phyloP scores from a whole-genome alignment of 2,329 filamentous ascomycete genomes.

The Xylaria sp. region DNA sequence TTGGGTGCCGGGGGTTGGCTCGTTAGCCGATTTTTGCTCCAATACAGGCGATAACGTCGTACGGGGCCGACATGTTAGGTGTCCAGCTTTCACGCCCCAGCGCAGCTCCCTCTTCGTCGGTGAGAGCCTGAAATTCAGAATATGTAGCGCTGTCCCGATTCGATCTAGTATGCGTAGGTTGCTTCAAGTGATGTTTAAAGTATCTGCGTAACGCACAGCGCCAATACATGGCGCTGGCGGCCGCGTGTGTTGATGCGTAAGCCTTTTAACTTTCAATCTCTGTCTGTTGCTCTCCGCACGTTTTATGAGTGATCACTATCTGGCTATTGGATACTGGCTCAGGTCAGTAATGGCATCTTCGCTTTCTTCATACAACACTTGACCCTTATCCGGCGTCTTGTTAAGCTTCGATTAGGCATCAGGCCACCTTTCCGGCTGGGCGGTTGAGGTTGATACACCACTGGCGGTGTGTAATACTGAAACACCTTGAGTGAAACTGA shows the following conservation, averaged over 20 bases:
- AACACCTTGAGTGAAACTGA: not conserved
- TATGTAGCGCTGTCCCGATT: not conserved
- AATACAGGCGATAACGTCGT: not conserved
- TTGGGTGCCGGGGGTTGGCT: not conserved
- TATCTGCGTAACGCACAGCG: not conserved
- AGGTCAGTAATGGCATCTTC: too few relatives aligned
- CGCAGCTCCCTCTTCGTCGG: not conserved
- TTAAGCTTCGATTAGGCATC: too few relatives aligned
- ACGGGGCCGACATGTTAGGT: not conserved
- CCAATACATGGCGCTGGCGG: not conserved
- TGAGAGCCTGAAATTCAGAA: not conserved
- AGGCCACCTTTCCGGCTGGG: too few relatives aligned
- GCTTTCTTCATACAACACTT: too few relatives aligned
- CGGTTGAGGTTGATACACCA: not conserved
- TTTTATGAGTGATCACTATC: not conserved
- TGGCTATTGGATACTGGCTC: not conserved
- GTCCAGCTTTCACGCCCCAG: not conserved
- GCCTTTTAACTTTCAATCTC: not conserved
- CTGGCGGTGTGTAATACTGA: not conserved
- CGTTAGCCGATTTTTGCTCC: not conserved
- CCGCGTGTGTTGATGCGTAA: not conserved
- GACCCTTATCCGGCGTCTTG: not conserved
- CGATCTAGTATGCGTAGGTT: constrained; percentile 18
- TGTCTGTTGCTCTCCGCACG: too few relatives aligned
- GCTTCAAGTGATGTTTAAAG: not conserved